These are phyloP conservation scores for Bondarzewia mesenterica DNA, from an alignment of 1,284 basidiomycete species.

Conservation along the genomic window DNA sequence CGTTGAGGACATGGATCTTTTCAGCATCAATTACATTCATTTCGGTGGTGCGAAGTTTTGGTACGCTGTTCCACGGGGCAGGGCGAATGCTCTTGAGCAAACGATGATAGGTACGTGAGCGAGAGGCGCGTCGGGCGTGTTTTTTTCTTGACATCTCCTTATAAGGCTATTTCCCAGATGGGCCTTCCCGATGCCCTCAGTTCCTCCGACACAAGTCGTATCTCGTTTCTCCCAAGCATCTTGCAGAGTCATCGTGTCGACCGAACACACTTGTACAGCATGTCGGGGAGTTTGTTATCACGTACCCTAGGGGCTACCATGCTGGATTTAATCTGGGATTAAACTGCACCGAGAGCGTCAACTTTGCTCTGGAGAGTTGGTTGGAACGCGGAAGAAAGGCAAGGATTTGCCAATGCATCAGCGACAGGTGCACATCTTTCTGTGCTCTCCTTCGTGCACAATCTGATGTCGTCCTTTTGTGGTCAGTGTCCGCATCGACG, in stretches of 20 bases:
- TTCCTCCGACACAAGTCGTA: constrained; percentile 97
- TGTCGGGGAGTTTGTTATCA: constrained; percentile 91
- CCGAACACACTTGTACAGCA: constrained; percentile 90
- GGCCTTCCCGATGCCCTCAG: constrained; percentile 79
- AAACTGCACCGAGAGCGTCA: constrained; percentile 97
- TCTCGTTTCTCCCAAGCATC: constrained; percentile 81
- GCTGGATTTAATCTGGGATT: constrained; percentile 96
- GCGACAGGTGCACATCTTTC: constrained; percentile 57
- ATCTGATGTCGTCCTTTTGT: neutral
- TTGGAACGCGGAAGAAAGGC: constrained; percentile 81
- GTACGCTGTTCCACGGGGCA: constrained; percentile 91
- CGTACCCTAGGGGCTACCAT: constrained; percentile 91
- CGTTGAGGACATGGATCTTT: constrained; percentile 96
- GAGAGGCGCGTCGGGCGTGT: neutral
- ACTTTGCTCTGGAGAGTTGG: constrained; percentile 96
- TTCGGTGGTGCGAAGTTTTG: constrained; percentile 97
- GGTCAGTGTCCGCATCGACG: constrained; percentile 81
- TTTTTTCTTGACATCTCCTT: neutral
- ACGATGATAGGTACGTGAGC: constrained; percentile 64
- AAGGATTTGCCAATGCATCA: constrained; percentile 77
- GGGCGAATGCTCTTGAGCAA: constrained; percentile 70
- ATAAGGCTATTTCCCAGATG: constrained; percentile 80
- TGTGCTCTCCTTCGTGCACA: neutral
- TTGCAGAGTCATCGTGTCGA: constrained; percentile 75
- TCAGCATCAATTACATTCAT: constrained; percentile 99